A percentile compares a stretch with the other conserved stretches of the same genome.
phyloP scores from a whole-genome alignment of 768 basidiomycete genomes.

The Xerocomellus chrysenteron region DNA sequence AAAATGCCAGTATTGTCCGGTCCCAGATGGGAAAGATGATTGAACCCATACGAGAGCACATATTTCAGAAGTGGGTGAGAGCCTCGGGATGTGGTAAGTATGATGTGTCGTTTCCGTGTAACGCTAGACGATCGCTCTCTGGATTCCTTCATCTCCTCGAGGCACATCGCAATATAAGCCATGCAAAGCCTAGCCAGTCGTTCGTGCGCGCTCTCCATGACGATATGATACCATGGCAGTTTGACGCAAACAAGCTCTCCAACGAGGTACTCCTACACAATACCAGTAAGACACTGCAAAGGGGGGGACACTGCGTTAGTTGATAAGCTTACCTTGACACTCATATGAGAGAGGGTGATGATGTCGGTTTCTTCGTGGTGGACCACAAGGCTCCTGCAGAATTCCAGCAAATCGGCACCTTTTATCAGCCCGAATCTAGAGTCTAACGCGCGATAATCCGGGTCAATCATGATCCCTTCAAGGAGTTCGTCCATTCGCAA shows the following conservation, averaged over 20 bases:
- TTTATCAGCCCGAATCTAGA: neutral
- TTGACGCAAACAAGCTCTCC: neutral
- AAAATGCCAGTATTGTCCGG: neutral
- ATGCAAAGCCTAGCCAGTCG: constrained; percentile 5
- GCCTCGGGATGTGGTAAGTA: neutral
- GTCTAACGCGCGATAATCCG: neutral
- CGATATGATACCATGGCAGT: constrained; percentile 1
- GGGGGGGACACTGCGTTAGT: neutral
- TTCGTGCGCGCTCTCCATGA: constrained; percentile 1
- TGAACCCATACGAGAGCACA: constrained; percentile 1
- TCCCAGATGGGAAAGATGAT: neutral
- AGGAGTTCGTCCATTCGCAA: constrained; percentile 1
- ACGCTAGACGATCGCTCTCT: neutral
- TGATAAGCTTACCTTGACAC: constrained; percentile 6
- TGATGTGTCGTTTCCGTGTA: neutral
- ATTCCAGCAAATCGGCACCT: neutral
- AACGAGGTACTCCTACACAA: constrained; percentile 5
- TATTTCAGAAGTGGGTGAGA: constrained; percentile 2
- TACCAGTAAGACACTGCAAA: neutral
- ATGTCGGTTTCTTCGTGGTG: constrained; percentile 3
- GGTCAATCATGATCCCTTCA: constrained; percentile 4
- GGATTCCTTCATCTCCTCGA: neutral
- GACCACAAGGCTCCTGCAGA: constrained; percentile 4
- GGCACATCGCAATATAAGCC: constrained; percentile 5
- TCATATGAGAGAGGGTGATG: constrained; percentile 8